Evolutionary conservation across 2,329 filamentous ascomycete species (phyloP).

Genomic region (Celoporthe dispersa): DNA sequence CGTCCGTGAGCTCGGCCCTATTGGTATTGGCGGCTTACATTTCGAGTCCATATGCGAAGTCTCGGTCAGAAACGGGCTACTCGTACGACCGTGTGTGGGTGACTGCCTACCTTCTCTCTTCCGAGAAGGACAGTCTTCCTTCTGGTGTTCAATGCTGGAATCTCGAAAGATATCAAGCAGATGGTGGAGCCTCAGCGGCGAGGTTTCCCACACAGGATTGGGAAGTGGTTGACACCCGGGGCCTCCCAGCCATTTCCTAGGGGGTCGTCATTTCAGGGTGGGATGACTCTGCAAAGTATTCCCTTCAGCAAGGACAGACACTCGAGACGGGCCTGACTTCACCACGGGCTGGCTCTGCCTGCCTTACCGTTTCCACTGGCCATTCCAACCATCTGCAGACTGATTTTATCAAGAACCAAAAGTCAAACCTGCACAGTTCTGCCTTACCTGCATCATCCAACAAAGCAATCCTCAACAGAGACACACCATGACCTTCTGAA

Average conservation of each 20-base stretch:
- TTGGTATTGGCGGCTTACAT: neutral
- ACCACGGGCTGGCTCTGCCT: neutral
- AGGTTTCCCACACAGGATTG: neutral
- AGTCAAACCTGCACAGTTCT: neutral
- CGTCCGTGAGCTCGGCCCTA: neutral
- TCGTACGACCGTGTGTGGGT: neutral
- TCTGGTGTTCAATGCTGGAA: neutral
- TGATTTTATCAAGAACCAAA: neutral
- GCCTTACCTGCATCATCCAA: neutral
- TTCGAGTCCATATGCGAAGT: neutral
- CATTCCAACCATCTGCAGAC: neutral
- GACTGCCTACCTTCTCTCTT: neutral
- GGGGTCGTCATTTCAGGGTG: neutral
- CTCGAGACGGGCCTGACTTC: neutral
- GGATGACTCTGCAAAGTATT: neutral
- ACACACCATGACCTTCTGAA: neutral
- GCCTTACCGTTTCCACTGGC: neutral
- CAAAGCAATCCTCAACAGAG: neutral
- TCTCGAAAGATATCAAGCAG: neutral
- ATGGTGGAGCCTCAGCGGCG: neutral
- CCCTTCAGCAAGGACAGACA: neutral
- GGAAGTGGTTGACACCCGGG: neutral
- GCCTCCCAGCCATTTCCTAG: neutral
- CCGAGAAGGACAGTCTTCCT: neutral
- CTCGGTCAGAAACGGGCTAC: neutral